These are phyloP conservation scores for Candida nitratophila DNA, from an alignment of 805 yeast genomes.

Conservation along the genomic window DNA sequence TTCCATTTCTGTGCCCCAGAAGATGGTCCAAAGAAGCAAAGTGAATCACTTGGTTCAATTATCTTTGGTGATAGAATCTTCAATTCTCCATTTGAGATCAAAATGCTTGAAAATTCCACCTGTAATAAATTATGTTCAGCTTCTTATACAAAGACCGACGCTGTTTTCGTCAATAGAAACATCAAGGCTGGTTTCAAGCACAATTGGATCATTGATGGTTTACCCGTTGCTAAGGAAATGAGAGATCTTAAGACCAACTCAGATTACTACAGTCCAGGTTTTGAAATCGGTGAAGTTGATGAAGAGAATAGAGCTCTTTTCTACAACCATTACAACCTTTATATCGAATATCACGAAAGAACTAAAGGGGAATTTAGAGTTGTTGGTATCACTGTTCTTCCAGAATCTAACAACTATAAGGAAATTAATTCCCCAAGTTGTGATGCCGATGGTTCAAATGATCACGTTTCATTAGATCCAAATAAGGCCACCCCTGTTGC, in stretches of 20 bases:
- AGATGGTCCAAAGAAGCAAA: conserved; percentile 60
- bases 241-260: conserved; percentile 51
- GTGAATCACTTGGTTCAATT: conserved; percentile 87
- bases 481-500: conserved; percentile 50
- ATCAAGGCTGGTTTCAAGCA: conserved; percentile 78
- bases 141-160: conserved; percentile 57
- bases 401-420: conserved; percentile 40
- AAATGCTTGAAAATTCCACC: conserved; percentile 64
- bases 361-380: conserved; percentile 66
- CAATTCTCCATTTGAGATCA: conserved; percentile 80
- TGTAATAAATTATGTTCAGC: conserved; percentile 65
- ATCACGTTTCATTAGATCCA: conserved; percentile 42
- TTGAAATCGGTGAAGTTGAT: conserved; percentile 68
- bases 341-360: conserved; percentile 77
- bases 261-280: conserved; percentile 72
- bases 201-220: conserved; percentile 92
- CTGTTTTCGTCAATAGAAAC: conserved; percentile 68
- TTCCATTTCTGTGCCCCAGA: conserved; percentile 80
- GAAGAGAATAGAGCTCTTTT: conserved; percentile 48
- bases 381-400: conserved; percentile 81
- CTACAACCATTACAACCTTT: conserved; percentile 74
- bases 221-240: conserved; percentile 76
- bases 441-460: conserved; percentile 4
- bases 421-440: conserved; percentile 12
- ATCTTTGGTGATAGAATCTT: conserved; percentile 94